These are phyloP conservation scores for Thozetella sp. DNA, from an alignment of 495 filamentous ascomycete species.

Conservation along the genomic window DNA sequence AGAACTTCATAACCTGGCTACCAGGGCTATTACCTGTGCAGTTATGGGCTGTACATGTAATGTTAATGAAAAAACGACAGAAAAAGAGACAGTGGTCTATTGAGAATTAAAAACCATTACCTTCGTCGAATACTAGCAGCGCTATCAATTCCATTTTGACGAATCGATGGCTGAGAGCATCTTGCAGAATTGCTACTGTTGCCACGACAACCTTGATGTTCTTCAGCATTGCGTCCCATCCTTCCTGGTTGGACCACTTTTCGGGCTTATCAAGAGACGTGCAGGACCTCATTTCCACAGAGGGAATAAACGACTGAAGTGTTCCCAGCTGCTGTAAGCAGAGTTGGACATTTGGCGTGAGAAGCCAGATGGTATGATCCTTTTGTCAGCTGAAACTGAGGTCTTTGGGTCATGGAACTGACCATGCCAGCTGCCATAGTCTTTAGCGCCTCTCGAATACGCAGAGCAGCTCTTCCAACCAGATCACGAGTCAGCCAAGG, in stretches of 20 bases:
- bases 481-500: constrained; percentile 4
- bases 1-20: constrained; percentile 76
- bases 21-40: constrained; percentile 61
- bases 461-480: constrained; percentile 59
- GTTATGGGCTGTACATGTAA: constrained; percentile 54
- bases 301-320: constrained; percentile 57
- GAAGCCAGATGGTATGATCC: constrained; percentile 68
- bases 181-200: constrained; percentile 64
- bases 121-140: constrained; percentile 78
- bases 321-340: constrained; percentile 64
- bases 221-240: constrained; percentile 68
- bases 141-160: constrained; percentile 59
- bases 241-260: constrained; percentile 62
- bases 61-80: constrained; percentile 33
- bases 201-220: constrained; percentile 65
- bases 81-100: neutral
- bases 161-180: constrained; percentile 73
- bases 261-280: constrained; percentile 67
- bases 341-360: constrained; percentile 67
- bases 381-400: neutral
- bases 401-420: constrained; percentile 6
- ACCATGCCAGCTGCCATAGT: constrained; percentile 53
- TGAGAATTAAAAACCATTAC: constrained; percentile 31
- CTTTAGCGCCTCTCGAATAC: constrained; percentile 67
- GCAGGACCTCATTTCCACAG: constrained; percentile 56